These are phyloP conservation scores for Nothophytophthora sp. DNA, from an alignment of 352 stramenopile species.

Conservation along the genomic window DNA sequence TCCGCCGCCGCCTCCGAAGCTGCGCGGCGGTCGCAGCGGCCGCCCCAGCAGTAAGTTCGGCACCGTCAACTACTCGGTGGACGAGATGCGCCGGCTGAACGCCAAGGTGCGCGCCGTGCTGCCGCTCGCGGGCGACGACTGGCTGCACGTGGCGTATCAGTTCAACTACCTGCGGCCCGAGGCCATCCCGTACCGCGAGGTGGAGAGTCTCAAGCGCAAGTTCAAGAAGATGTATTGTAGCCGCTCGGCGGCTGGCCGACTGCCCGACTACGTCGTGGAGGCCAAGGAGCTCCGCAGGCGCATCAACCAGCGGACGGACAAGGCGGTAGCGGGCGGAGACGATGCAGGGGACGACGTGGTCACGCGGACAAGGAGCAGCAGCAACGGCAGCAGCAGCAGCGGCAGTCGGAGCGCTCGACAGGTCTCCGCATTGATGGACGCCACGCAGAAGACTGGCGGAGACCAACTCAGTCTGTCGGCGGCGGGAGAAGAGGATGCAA, in stretches of 20 bases:
- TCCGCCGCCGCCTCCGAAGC: conserved; percentile 1
- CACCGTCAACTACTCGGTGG: conserved; percentile 67
- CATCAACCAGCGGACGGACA: conserved; percentile 48
- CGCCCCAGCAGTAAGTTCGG: conserved; percentile 63
- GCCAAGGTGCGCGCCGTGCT: conserved; percentile 59
- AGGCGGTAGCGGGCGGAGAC: conserved; percentile 8
- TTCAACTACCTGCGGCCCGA: conserved; percentile 70
- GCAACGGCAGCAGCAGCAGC: not conserved
- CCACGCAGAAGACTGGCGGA: no score
- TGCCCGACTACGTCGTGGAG: conserved; percentile 53
- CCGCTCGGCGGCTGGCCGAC: conserved; percentile 15
- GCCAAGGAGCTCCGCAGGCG: conserved; percentile 50
- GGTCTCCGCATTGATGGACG: no score
- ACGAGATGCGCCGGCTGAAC: conserved; percentile 70
- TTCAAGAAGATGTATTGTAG: conserved; percentile 77
- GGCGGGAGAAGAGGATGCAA: not conserved
- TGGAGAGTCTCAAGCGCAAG: conserved; percentile 69
- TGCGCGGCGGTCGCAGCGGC: conserved; percentile 9
- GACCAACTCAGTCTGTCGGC: no score
- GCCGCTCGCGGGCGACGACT: conserved; percentile 49
- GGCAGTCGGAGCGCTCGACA: not conserved
- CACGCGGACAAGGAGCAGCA: not conserved
- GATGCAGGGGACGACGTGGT: no score
- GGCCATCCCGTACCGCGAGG: conserved; percentile 61
- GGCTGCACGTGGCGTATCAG: conserved; percentile 64